Evolutionary conservation across 106 monocot genomes (phyloP).

Genomic region (Xerophyta viscosa): DNA sequence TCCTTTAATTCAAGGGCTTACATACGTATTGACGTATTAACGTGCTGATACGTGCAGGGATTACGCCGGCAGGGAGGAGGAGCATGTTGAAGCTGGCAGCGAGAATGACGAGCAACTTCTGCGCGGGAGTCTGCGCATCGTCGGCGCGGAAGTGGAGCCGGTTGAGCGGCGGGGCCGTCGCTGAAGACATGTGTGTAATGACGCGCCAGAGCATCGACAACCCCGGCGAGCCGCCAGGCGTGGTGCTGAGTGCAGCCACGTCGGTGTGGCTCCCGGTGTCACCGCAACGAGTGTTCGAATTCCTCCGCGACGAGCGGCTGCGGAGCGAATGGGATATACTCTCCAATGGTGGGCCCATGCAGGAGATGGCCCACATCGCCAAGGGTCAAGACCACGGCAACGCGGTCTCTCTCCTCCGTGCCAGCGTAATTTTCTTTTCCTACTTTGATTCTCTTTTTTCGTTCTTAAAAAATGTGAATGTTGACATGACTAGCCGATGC

Average conservation of each 20-base stretch:
- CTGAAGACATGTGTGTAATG: slow-evolving; percentile 80
- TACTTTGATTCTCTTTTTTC: not conserved
- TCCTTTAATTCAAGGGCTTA: too few relatives aligned
- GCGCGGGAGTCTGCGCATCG: slow-evolving; percentile 73
- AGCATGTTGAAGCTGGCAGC: slow-evolving; percentile 70
- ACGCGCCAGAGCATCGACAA: slow-evolving; percentile 70
- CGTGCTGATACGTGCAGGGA: slow-evolving; percentile 28
- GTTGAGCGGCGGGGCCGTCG: slow-evolving; percentile 33
- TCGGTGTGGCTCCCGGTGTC: slow-evolving; percentile 70
- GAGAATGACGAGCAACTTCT: slow-evolving; percentile 81
- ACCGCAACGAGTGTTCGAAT: slow-evolving; percentile 59
- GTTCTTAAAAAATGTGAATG: not conserved
- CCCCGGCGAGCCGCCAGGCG: slow-evolving; percentile 82
- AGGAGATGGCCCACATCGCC: slow-evolving; percentile 85
- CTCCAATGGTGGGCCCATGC: slow-evolving; percentile 89
- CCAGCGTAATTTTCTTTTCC: slow-evolving; percentile 42
- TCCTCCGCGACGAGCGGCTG: slow-evolving; percentile 66
- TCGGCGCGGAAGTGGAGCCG: slow-evolving; percentile 63
- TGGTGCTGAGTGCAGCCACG: slow-evolving; percentile 82
- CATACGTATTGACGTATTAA: not conserved
- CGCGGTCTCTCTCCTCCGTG: slow-evolving; percentile 71
- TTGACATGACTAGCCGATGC: not conserved
- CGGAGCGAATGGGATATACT: slow-evolving; percentile 92
- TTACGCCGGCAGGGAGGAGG: slow-evolving; percentile 36
- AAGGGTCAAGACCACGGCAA: slow-evolving; percentile 87